phyloP scores from a whole-genome alignment of 805 yeast genomes.

The Saturnispora besseyi region DNA sequence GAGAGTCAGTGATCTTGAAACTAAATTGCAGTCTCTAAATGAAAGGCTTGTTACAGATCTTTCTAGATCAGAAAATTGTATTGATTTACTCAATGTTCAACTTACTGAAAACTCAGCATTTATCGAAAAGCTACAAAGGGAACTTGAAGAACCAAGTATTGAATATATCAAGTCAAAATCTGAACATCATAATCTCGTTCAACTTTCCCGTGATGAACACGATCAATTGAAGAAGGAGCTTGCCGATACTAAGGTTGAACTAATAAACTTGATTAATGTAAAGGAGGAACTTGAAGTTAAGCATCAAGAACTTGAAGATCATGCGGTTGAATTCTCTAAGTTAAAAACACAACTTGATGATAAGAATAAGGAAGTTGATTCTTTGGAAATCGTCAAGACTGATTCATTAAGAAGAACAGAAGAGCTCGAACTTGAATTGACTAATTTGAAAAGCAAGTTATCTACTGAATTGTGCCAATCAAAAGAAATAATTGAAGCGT shows the following conservation, averaged over 20 bases:
- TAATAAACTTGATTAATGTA: background rate
- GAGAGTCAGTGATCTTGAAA: background rate
- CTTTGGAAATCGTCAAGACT: background rate
- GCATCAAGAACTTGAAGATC: background rate
- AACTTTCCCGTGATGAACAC: constrained; percentile 21
- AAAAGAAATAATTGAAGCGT: background rate
- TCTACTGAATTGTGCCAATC: background rate
- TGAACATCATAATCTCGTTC: constrained; percentile 19
- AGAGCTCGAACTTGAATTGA: constrained; percentile 1
- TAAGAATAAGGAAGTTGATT: constrained; percentile 2
- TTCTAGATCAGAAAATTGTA: background rate
- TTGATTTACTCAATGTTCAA: background rate
- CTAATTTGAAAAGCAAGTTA: background rate
- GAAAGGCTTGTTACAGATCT: background rate
- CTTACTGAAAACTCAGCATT: constrained; percentile 9
- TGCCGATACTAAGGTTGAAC: constrained; percentile 6
- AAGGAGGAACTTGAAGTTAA: background rate
- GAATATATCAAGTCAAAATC: constrained; percentile 26
- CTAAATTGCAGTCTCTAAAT: background rate
- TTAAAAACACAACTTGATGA: background rate
- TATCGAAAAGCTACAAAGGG: background rate
- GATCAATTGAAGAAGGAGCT: constrained; percentile 7
- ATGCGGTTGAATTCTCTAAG: background rate
- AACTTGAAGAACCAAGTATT: constrained; percentile 6
- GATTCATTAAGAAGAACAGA: background rate